Evolutionary conservation across 2,329 filamentous ascomycete species (phyloP), one percentile per base, ranked within the genome.

Genomic region (Nemania diffusa): DNA sequence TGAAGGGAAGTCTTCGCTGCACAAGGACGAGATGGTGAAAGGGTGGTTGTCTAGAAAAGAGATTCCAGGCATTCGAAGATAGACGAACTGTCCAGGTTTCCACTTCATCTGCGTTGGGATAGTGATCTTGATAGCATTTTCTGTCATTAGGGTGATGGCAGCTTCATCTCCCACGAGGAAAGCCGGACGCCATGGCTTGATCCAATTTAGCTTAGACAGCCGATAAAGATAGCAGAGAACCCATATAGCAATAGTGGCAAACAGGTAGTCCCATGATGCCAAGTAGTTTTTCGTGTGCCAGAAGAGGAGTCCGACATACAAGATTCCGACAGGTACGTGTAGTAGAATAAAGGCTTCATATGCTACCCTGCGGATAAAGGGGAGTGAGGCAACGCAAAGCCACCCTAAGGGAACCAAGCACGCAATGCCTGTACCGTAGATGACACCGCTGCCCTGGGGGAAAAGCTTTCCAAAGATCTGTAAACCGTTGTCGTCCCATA

Each of bases 221-320:
- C 95, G 88, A 73, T 90, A 80, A 27, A 90, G 74, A 76, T 96
- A 94, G 59, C 93, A 96, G 5, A 91, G 73, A 1, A 86, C 81
- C 90, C 94, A 96, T 69, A 97, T 93, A 50, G 82, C 92, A 26
- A 94, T 80, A 0, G 93, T 96, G 1, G 92, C 89, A 75, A 88
- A 97, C 2, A 98, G 87, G 75, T 97, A 98, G 75, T 88, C 84
- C 94, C 94, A 97, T 0, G 94, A 97, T 62, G 90, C 90, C 42
- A 97, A 86, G 73, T 92, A 97, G 79, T 97, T 97, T 79, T 94
- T 92, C 74, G 92, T 96, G 79, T 98, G 95, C 95, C 95, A 98
- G 81, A 98, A 97, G 29, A 98, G 85, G 77, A 97, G 87, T 1
- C 86, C 94, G 6, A 97, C 83, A 75, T 96, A 97, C 15, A 92